These are phyloP conservation scores for Angophora floribunda DNA, from an alignment of 345 rosid species.

Conservation along the genomic window DNA sequence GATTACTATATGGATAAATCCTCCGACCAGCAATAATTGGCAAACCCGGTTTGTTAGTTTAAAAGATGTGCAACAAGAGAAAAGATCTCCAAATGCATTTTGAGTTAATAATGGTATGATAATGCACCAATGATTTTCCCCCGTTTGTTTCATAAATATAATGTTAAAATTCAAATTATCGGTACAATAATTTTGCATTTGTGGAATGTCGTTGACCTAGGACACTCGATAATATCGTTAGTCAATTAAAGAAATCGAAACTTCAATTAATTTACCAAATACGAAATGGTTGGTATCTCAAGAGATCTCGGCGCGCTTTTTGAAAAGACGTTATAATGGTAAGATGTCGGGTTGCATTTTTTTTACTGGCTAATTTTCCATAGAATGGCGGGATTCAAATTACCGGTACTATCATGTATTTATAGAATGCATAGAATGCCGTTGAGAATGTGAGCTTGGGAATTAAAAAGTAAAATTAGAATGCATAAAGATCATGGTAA, in stretches of 20 bases:
- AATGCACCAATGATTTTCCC: accelerated
- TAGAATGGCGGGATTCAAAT: background rate
- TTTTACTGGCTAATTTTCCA: background rate
- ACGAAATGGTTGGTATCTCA: accelerated
- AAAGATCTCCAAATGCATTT: background rate
- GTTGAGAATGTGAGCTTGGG: background rate
- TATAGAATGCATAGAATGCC: background rate
- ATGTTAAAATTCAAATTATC: background rate
- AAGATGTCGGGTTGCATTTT: background rate
- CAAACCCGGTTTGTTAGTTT: background rate
- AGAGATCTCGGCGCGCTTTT: background rate
- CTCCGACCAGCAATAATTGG: accelerated
- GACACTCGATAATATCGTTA: background rate
- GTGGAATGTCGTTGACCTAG: background rate
- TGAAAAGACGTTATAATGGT: accelerated
- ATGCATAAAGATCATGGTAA: background rate
- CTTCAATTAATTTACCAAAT: background rate
- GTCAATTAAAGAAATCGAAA: background rate
- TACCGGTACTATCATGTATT: accelerated
- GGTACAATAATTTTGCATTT: background rate
- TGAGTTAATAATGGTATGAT: background rate
- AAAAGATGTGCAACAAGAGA: background rate
- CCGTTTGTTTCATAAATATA: background rate
- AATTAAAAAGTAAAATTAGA: background rate
- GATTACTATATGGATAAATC: background rate